Evolutionary conservation across 495 filamentous ascomycete genomes (phyloP).

Genomic region (Halenospora varia): DNA sequence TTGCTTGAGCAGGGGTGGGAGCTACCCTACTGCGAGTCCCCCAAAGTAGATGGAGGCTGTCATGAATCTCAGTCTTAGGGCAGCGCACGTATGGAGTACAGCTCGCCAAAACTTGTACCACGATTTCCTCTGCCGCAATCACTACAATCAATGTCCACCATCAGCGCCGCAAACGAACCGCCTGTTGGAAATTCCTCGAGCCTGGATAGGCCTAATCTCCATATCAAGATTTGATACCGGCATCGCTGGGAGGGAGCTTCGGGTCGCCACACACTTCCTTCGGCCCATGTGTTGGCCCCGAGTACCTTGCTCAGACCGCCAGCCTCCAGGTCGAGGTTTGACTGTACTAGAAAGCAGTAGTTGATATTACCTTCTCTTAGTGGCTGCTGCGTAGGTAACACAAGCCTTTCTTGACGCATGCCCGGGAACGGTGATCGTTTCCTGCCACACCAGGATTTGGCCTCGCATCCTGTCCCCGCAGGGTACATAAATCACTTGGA

Average conservation of each 20-base stretch:
- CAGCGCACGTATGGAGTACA: neutral
- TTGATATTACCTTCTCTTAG: neutral
- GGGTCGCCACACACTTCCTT: no score
- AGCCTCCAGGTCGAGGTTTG: no score
- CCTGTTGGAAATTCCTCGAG: no score
- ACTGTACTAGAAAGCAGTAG: neutral
- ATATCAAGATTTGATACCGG: no score
- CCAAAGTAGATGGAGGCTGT: neutral
- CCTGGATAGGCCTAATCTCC: no score
- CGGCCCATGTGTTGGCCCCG: no score
- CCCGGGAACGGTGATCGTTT: neutral
- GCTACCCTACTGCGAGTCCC: neutral
- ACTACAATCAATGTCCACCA: neutral
- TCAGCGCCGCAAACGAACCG: no score
- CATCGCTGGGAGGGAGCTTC: no score
- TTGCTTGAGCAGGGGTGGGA: neutral
- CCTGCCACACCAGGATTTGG: neutral
- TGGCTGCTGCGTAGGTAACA: neutral
- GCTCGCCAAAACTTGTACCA: neutral
- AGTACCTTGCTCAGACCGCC: no score
- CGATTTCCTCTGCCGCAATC: neutral
- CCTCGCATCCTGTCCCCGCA: neutral
- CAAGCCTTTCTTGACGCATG: neutral
- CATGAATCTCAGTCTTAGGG: neutral
- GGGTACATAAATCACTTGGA: no score